phyloP scores from a whole-genome alignment of 2,329 filamentous ascomycete species.

The Plectosphaerella sp. region DNA sequence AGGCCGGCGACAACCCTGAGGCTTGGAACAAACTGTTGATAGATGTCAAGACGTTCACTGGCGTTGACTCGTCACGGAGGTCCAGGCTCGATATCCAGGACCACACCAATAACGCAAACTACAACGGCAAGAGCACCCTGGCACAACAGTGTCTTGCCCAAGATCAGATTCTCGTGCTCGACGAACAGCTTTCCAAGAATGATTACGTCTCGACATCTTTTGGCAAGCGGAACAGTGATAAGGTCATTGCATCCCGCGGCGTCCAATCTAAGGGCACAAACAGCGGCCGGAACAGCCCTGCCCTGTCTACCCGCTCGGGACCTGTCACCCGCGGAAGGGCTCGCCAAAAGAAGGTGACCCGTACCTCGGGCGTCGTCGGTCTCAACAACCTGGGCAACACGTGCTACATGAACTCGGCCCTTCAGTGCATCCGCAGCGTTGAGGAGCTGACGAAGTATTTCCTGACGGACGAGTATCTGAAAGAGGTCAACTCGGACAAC shows the following conservation, averaged over 20 bases:
- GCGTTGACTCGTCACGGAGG: slow-evolving; percentile 14
- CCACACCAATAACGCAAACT: slow-evolving; percentile 67
- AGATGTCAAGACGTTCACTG: slow-evolving; percentile 49
- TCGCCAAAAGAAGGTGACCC: slow-evolving; percentile 65
- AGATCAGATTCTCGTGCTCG: slow-evolving; percentile 75
- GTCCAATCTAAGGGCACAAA: slow-evolving; percentile 35
- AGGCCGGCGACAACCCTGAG: slow-evolving; percentile 22
- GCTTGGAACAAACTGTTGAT: slow-evolving; percentile 39
- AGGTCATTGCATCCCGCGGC: slow-evolving; percentile 28
- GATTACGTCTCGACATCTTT: slow-evolving; percentile 50
- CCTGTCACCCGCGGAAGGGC: slow-evolving; percentile 67
- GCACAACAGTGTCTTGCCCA: slow-evolving; percentile 63
- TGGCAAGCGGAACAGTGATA: slow-evolving; percentile 23
- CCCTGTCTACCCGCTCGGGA: slow-evolving; percentile 36
- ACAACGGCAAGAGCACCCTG: slow-evolving; percentile 69
- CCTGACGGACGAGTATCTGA: slow-evolving; percentile 65
- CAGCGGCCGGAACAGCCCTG: slow-evolving; percentile 67
- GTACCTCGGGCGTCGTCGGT: slow-evolving; percentile 72
- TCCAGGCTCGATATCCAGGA: slow-evolving; percentile 40
- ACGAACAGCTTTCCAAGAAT: slow-evolving; percentile 65
- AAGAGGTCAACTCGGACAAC: slow-evolving; percentile 81
- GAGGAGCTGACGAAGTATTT: slow-evolving; percentile 95
- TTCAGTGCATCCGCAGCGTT: slow-evolving; percentile 91
- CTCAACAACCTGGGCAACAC: slow-evolving; percentile 92
- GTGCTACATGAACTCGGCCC: slow-evolving; percentile 97